phyloP scores from a whole-genome alignment of 2,329 filamentous ascomycete species.

The Fusarium tupiense region DNA sequence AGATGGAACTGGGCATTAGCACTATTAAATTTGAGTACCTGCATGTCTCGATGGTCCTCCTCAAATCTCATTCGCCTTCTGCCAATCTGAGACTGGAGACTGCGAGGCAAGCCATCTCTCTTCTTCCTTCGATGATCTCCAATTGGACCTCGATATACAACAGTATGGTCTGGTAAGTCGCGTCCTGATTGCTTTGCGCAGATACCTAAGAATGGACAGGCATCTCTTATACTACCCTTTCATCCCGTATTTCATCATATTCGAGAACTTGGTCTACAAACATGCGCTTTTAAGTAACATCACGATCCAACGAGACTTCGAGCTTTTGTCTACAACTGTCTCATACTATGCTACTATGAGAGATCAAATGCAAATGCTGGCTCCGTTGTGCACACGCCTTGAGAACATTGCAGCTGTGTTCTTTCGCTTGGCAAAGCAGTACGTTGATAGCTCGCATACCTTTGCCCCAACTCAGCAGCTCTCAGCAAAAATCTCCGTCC shows the following conservation, averaged over 20 bases:
- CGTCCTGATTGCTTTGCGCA: accelerated
- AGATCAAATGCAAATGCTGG: not conserved
- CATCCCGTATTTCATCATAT: conserved; percentile 17
- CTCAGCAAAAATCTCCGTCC: not conserved
- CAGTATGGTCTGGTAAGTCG: conserved; percentile 1
- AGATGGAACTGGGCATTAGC: conserved; percentile 10
- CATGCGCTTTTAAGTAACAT: not conserved
- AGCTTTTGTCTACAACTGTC: not conserved
- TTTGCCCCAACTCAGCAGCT: accelerated
- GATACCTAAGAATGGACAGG: not conserved
- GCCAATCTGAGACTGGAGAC: not conserved
- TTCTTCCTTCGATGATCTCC: conserved; percentile 7
- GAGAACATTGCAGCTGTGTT: not conserved
- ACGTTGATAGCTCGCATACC: not conserved
- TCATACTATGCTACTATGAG: not conserved
- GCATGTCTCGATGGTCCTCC: not conserved
- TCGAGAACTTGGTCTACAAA: not conserved
- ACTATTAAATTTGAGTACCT: conserved; percentile 5
- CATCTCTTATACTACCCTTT: conserved; percentile 15
- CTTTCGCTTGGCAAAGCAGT: not conserved
- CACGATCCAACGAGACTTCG: not conserved
- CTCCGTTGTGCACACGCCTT: not conserved
- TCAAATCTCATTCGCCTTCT: not conserved
- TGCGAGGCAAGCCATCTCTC: not conserved
- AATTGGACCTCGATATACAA: conserved; percentile 14